These are phyloP conservation scores for Coemansia sp. DNA, from an alignment of 192 early-diverging fungal genomes.

Conservation along the genomic window DNA sequence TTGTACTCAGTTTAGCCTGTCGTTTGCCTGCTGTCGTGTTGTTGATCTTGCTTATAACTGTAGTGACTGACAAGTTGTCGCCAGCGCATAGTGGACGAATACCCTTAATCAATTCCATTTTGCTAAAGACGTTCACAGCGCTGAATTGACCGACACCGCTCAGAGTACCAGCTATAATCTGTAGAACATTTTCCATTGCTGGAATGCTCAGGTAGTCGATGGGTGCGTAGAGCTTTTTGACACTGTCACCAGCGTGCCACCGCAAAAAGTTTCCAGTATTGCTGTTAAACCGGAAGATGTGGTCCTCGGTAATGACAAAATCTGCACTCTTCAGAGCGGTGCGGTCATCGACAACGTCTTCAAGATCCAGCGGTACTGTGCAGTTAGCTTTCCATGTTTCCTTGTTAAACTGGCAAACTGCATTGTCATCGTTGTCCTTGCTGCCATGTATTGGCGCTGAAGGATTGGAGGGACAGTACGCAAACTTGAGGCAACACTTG, in stretches of 20 bases:
- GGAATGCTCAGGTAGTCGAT: neutral
- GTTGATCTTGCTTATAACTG: neutral
- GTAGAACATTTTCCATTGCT: neutral
- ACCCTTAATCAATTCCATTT: neutral
- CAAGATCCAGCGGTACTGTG: conserved; percentile 64
- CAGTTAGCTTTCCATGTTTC: conserved; percentile 71
- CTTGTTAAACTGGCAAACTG: conserved; percentile 69
- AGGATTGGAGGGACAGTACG: neutral
- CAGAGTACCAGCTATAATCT: neutral
- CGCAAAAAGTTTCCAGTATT: neutral
- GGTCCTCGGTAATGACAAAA: neutral
- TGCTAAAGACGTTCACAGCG: neutral
- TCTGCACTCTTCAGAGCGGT: neutral
- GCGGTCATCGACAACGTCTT: conserved; percentile 48
- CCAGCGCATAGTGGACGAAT: neutral
- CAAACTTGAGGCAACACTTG: neutral
- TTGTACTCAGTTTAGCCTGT: neutral
- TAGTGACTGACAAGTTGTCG: neutral
- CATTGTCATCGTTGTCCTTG: conserved; percentile 1
- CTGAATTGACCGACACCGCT: neutral
- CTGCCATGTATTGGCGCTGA: neutral
- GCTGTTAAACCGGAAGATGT: neutral
- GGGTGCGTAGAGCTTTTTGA: neutral
- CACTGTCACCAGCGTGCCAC: neutral
- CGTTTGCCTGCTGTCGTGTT: neutral